Evolutionary conservation across 2,329 filamentous ascomycete species (phyloP), one percentile per base, ranked within the genome.

Genomic region (Endothia cerciana): DNA sequence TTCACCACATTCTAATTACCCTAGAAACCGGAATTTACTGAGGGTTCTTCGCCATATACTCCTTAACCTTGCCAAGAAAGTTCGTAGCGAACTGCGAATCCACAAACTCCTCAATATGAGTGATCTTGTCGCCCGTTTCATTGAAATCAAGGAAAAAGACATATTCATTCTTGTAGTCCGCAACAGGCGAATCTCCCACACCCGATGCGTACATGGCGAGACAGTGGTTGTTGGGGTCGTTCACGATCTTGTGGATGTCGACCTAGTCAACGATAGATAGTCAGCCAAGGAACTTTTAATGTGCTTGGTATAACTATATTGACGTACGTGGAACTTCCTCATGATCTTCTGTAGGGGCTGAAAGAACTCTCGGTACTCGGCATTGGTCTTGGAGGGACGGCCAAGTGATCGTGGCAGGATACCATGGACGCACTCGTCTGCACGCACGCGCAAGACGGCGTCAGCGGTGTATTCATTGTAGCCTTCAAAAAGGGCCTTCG

Each of bases 151-250:
- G 45, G 45, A 47, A 25, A 47, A 47, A 47, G n/a, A 47, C 45
- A 22, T 47, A 47, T 25, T 47, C n/a, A 13, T 47, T 47, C n/a
- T 47, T 47, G n/a, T 47, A 47, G 2, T 47, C 45, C 10, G 45
- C n/a, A n/a, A 47, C n/a, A 4, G n/a, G 45, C n/a, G 45, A 47
- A 22, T 47, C 45, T 25, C 45, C 45, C n/a, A 47, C 45, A 10
- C 45, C 45, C 3, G 45, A 47, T 47, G 45, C 45, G 10, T 47
- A 47, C n/a, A 25, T 22, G 2, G n/a, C n/a, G 45, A 47, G 45
- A 47, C n/a, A 47, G n/a, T 47, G 45, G n/a, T 47, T 47, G 45
- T 47, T n/a, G 22, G 45, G n/a, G 45, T 47, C 45, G 45, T 47
- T 47, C 8, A 47, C n/a, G n/a, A 47, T 25, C 45, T 47, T 25